These are phyloP conservation scores for Aquilaria yunnanensis DNA, from an alignment of 345 rosid genomes.

Conservation along the genomic window DNA sequence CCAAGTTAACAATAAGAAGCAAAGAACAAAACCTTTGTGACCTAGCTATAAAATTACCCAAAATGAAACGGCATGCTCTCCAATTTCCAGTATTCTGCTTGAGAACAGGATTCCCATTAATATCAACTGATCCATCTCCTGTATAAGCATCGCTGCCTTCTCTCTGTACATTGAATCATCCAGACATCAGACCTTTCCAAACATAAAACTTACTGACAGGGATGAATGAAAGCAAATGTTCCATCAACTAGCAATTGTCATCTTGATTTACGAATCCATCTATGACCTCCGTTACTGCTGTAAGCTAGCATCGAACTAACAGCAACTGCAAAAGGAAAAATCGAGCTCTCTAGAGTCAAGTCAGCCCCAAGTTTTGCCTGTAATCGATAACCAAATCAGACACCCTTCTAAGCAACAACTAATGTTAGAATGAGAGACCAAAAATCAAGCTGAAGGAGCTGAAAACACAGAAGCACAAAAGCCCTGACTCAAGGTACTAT, in stretches of 20 bases:
- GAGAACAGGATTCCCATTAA: constrained; percentile 59
- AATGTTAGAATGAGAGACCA: too few relatives aligned
- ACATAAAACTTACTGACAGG: neutral
- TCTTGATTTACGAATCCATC: neutral
- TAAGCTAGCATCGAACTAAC: neutral
- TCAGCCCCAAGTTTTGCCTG: too few relatives aligned
- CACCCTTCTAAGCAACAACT: too few relatives aligned
- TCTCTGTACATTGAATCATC: constrained; percentile 16
- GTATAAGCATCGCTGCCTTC: constrained; percentile 42
- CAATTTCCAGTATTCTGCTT: constrained; percentile 76
- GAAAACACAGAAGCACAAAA: too few relatives aligned
- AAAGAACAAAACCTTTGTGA: neutral
- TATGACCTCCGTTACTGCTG: neutral
- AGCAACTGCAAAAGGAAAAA: neutral
- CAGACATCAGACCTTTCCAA: neutral
- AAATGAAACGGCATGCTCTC: constrained; percentile 90
- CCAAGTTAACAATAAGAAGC: constrained; percentile 7
- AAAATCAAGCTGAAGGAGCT: too few relatives aligned
- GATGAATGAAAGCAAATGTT: neutral
- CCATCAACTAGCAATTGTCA: neutral
- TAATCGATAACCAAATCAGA: too few relatives aligned
- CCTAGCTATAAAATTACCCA: constrained; percentile 33
- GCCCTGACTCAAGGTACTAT: too few relatives aligned
- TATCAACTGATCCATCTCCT: constrained; percentile 82
- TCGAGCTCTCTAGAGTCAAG: too few relatives aligned